phyloP scores from a whole-genome alignment of 129 eudicot genomes.

The Saussurea involucrata region DNA sequence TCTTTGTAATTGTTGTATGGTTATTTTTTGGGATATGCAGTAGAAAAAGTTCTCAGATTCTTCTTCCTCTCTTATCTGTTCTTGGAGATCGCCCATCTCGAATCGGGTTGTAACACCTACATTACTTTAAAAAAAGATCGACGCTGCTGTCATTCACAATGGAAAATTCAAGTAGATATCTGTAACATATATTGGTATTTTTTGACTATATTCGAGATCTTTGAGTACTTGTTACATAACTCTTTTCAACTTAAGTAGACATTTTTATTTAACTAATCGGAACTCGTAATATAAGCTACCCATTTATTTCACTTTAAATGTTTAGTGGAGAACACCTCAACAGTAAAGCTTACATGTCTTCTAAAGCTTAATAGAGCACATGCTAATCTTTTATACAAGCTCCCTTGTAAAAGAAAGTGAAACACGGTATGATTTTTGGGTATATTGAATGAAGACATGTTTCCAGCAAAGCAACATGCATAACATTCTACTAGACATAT shows the following conservation, averaged over 20 bases:
- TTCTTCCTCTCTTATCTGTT: too few species aligned
- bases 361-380: neutral
- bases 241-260: neutral
- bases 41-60: too few species aligned
- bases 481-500: neutral
- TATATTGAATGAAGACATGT: neutral
- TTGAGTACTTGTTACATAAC: neutral
- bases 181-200: neutral
- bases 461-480: neutral
- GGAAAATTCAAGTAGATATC: neutral
- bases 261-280: neutral
- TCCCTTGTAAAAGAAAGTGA: neutral
- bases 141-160: neutral
- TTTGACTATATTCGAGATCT: neutral
- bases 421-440: neutral
- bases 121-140: neutral
- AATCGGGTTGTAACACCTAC: too few species aligned
- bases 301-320: neutral
- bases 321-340: neutral
- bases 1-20: too few species aligned
- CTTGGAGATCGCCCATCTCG: too few species aligned
- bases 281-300: neutral
- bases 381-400: neutral
- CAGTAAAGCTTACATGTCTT: neutral
- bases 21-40: too few species aligned